Evolutionary conservation across 108 stramenopile species (phyloP).

Genomic region (Conticribra guillardii): DNA sequence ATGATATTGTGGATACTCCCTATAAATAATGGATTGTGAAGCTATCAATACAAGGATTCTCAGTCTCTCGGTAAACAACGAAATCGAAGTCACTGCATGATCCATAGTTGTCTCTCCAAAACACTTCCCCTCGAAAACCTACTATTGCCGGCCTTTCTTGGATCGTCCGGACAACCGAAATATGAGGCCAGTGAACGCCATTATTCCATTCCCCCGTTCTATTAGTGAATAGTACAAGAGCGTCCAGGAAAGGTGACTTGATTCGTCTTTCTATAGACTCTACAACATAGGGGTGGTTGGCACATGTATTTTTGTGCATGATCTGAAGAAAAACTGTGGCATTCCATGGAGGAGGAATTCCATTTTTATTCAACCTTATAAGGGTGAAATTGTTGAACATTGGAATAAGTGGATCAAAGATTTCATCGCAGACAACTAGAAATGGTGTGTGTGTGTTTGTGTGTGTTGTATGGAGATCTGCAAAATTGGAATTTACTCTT

Average conservation of each 20-base stretch:
- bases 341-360: constrained; percentile 20
- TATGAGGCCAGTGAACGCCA: constrained; percentile 16
- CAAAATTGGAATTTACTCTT: too few species aligned
- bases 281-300: constrained; percentile 16
- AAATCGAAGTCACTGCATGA: constrained; percentile 20
- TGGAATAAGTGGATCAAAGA: too few species aligned
- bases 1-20: constrained; percentile 10
- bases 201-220: not conserved
- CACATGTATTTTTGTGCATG: not conserved
- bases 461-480: too few species aligned
- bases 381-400: constrained; percentile 10
- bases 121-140: constrained; percentile 15
- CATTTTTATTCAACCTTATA: constrained; percentile 4
- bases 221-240: too few species aligned
- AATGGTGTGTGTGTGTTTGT: too few species aligned
- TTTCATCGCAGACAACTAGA: too few species aligned
- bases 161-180: not conserved
- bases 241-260: not conserved
- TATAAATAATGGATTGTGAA: constrained; percentile 25
- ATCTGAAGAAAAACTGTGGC: constrained; percentile 15
- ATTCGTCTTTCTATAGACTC: constrained; percentile 14
- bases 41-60: constrained; percentile 8
- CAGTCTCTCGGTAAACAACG: constrained; percentile 20
- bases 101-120: constrained; percentile 18
- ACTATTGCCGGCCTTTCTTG: constrained; percentile 24